Conservation (phyloP, 805 yeast genomes). For the Candida ascalaphidarum region DNA sequence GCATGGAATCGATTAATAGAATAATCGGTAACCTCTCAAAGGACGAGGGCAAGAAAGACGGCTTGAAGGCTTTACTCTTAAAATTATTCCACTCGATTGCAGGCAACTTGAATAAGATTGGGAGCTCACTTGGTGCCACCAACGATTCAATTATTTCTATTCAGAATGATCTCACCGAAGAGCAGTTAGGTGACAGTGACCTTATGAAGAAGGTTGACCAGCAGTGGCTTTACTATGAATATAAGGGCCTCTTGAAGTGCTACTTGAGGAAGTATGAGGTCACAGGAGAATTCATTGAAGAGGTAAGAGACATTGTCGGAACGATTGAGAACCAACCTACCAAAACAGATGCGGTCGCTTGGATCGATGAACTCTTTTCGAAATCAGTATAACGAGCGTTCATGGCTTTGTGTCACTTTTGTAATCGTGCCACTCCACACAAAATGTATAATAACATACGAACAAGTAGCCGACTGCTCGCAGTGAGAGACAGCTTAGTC, state of each 20-base stretch:
- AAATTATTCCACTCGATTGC: slow-evolving; percentile 17
- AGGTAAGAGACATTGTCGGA: slow-evolving; percentile 8
- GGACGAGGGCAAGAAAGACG: slow-evolving; percentile 3
- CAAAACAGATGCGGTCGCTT: slow-evolving; percentile 11
- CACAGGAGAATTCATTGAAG: slow-evolving; percentile 6
- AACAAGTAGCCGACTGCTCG: no score
- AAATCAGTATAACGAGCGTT: no score
- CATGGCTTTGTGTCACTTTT: no score
- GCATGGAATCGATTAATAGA: slow-evolving; percentile 35
- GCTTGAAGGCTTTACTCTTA: slow-evolving; percentile 11
- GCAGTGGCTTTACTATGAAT: slow-evolving; percentile 36
- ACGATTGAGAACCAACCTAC: slow-evolving; percentile 12
- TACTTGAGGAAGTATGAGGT: slow-evolving; percentile 22
- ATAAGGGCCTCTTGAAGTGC: slow-evolving; percentile 31
- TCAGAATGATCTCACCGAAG: slow-evolving; percentile 17
- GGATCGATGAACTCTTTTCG: slow-evolving; percentile 14
- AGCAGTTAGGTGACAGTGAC: slow-evolving; percentile 14
- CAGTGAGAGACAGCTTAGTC: no score
- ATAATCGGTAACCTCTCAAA: slow-evolving; percentile 16
- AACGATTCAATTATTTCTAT: slow-evolving; percentile 13
- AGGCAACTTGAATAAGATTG: slow-evolving; percentile 19
- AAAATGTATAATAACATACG: no score
- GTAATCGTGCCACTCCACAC: no score
- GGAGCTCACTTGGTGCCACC: slow-evolving; percentile 6
- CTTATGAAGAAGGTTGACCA: slow-evolving; percentile 18